Evolutionary conservation across 1,139 yeast genomes (phyloP), one percentile per base, ranked within the genome.

Genomic region (Taiozyma sp.): DNA sequence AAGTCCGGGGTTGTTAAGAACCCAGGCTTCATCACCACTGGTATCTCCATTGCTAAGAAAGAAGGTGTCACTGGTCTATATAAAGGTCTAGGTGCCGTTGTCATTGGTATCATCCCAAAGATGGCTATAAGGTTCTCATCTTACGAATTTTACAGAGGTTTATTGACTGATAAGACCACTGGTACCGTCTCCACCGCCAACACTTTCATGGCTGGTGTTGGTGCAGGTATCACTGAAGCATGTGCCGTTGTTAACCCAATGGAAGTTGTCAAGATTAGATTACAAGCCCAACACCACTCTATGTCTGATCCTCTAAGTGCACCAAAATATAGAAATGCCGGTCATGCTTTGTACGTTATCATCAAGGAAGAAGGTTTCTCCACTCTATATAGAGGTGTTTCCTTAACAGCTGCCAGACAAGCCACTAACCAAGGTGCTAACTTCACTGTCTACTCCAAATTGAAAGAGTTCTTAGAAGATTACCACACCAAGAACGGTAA

Each of bases 391-490:
- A 80, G 97, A 68, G 99, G 99, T 68, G 98, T 93, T 42, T 81
- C 95, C 3, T 80, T 93, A 64, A 93, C 99, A 35, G 97, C 97
- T 46, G 96, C 96, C 26, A 85, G 99, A 74, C 99, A 93, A 71
- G 98, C 98, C 37, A 86, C 96, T 54, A 93, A 93, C 76, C 99
- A 93, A 72, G 99, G 98, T 75, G 98, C 95, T 48, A 93, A 93
- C 73, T 93, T 93, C 72, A 91, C 98, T 8, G 96, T 90, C 29
- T 93, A 91, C 74, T 88, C 97, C 29, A 86, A 87, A 68, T 72
- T 91, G 60, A 89, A 85, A 69, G 85, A 84, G 62, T 74, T 69
- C 60, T 78, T 90, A 62, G 87, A 81, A 66, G 80, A 77, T 39
- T 79, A 83, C 61, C 91, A 90, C 62, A 70, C 77, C 48, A 67